Evolutionary conservation across 164 flowering plant species (phyloP).

Genomic region (Pachysandra terminalis): DNA sequence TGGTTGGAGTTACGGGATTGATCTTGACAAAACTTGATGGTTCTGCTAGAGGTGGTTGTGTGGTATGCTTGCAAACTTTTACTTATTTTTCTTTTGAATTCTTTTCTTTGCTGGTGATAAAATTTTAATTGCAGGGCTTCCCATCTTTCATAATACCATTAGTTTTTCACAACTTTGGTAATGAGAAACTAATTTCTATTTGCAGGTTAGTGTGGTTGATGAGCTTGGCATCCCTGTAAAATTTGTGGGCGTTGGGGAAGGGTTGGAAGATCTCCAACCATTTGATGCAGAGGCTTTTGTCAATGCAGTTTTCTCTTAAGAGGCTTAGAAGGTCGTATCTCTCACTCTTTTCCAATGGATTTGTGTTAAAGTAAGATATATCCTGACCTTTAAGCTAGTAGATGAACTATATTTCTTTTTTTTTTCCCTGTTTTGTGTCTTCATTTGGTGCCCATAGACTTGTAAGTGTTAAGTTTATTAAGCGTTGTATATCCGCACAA

Average conservation of each 20-base stretch:
- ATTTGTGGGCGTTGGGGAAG: conserved; percentile 98
- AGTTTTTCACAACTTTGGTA: not conserved
- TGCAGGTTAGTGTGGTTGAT: conserved; percentile 97
- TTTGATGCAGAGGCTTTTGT: conserved; percentile 92
- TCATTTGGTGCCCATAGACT: too few relatives aligned
- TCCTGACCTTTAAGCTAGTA: too few relatives aligned
- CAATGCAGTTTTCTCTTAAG: conserved; percentile 72
- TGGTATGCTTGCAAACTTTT: conserved; percentile 48
- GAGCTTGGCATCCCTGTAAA: conserved; percentile 97
- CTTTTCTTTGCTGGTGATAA: not conserved
- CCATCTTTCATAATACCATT: not conserved
- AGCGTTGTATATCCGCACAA: too few relatives aligned
- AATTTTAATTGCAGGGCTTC: not conserved
- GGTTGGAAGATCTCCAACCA: conserved; percentile 91
- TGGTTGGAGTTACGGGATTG: conserved; percentile 89
- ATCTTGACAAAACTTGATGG: conserved; percentile 95
- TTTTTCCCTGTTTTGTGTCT: too few relatives aligned
- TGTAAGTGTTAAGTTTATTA: too few relatives aligned
- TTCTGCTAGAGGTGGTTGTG: conserved; percentile 98
- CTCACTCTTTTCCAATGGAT: not conserved
- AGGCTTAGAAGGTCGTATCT: conserved; percentile 15
- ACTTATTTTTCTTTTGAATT: not conserved
- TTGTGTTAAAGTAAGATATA: too few relatives aligned
- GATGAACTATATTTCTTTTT: too few relatives aligned
- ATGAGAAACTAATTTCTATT: too few relatives aligned